Percentiles rank a stretch among this genome's conserved stretches.
Conservation (phyloP, 169 alveolate species). For the Babesia gibsoni region DNA sequence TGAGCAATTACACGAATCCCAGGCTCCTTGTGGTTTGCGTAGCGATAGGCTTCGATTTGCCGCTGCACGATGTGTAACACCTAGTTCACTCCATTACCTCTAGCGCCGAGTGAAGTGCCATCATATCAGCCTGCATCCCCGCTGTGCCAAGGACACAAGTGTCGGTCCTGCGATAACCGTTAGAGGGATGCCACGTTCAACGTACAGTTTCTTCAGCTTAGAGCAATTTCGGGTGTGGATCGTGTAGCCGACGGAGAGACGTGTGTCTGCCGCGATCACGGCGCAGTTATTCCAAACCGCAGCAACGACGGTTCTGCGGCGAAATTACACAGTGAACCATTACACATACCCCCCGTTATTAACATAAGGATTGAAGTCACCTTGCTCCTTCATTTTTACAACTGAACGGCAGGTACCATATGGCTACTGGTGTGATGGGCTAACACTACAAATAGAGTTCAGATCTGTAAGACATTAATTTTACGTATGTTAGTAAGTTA, state of each 20-base stretch:
- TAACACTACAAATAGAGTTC: too few relatives aligned
- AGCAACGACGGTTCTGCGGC: conserved; percentile 80
- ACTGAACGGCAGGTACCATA: too few relatives aligned
- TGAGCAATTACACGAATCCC: conserved; percentile 84
- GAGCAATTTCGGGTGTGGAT: conserved; percentile 87
- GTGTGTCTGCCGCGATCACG: conserved; percentile 90
- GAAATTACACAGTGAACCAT: background rate
- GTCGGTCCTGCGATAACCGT: conserved; percentile 69
- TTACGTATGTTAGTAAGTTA: background rate
- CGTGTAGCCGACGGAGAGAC: conserved; percentile 85
- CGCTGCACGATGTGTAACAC: conserved; percentile 62
- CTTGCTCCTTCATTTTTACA: conserved; percentile 16
- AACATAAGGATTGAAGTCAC: conserved; percentile 69
- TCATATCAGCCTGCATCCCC: conserved; percentile 93
- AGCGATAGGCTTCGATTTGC: conserved; percentile 81
- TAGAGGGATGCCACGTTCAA: background rate
- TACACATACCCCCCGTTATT: conserved; percentile 75
- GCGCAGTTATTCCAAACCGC: conserved; percentile 89
- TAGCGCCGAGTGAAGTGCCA: conserved; percentile 80
- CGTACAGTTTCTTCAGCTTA: conserved; percentile 79
- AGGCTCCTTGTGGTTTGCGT: conserved; percentile 83
- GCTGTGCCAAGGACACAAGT: conserved; percentile 85
- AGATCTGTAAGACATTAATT: too few relatives aligned
- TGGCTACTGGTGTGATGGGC: too few relatives aligned
- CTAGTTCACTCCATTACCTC: conserved; percentile 38